Evolutionary conservation across 129 eudicot species (phyloP).

Genomic region (Silybum marianum): DNA sequence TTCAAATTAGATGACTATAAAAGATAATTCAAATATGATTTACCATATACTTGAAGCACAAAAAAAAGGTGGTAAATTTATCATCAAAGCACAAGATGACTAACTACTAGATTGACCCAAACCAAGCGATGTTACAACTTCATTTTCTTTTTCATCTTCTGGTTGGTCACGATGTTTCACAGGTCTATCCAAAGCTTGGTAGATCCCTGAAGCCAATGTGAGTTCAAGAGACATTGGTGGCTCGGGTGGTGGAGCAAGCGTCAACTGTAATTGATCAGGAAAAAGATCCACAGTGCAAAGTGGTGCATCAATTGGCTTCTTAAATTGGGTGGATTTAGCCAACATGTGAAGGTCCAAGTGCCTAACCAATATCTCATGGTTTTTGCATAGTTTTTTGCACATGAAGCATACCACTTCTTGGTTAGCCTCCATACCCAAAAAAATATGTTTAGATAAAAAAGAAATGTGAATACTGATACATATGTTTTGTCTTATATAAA

Average conservation of each 20-base stretch:
- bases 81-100: not conserved
- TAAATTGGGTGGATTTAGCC: conserved; percentile 8
- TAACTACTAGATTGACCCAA: conserved; percentile 9
- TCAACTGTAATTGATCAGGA: conserved; percentile 16
- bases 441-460: not conserved
- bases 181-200: conserved; percentile 15
- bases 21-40: not conserved
- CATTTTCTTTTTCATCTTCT: conserved; percentile 20
- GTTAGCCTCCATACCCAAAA: conserved; percentile 18
- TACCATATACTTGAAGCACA: not conserved
- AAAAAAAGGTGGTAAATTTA: not conserved
- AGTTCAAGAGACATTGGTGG: conserved; percentile 27
- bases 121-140: conserved; percentile 12
- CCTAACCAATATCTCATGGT: conserved; percentile 1
- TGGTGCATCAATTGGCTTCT: conserved; percentile 4
- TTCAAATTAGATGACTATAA: not conserved
- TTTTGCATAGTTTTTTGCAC: conserved; percentile 22
- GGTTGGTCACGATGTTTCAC: not conserved
- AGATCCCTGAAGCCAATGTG: not conserved
- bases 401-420: conserved; percentile 16
- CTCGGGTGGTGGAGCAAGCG: conserved; percentile 10
- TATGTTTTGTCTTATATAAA: not conserved
- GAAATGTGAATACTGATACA: not conserved
- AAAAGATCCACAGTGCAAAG: not conserved
- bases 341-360: conserved; percentile 16